Evolutionary conservation across 2,329 filamentous ascomycete species (phyloP).

Genomic region (Ophiostoma populinum): DNA sequence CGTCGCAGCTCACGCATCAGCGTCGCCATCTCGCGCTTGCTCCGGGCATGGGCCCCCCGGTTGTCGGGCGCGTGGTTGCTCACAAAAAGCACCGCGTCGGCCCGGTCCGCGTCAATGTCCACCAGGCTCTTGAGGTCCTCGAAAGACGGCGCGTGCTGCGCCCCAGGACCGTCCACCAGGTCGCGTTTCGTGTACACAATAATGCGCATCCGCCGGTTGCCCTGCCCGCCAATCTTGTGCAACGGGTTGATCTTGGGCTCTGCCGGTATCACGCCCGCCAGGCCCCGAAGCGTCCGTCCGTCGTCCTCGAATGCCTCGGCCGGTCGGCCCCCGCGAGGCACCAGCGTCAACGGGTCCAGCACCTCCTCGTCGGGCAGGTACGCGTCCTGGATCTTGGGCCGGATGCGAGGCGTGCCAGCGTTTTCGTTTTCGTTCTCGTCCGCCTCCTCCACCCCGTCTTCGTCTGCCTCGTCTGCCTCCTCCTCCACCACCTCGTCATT

Average conservation of each 20-base stretch:
- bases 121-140: slow-evolving; percentile 14
- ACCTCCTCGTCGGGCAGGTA: too few relatives aligned
- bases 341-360: too few relatives aligned
- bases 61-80: slow-evolving; percentile 24
- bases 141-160: background rate
- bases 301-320: too few relatives aligned
- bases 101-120: slow-evolving; percentile 25
- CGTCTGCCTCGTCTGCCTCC: background rate
- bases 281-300: slow-evolving; percentile 2
- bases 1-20: slow-evolving; percentile 32
- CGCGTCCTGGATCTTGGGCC: too few relatives aligned
- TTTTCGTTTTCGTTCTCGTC: background rate
- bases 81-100: slow-evolving; percentile 17
- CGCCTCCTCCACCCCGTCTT: background rate
- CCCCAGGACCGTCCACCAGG: slow-evolving; percentile 30
- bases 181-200: slow-evolving; percentile 88
- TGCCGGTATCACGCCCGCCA: slow-evolving; percentile 5
- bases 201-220: slow-evolving; percentile 30
- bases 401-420: too few relatives aligned
- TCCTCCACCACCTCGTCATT: background rate
- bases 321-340: too few relatives aligned
- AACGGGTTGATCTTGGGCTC: slow-evolving; percentile 31
- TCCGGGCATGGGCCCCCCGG: slow-evolving; percentile 21
- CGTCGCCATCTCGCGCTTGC: slow-evolving; percentile 14
- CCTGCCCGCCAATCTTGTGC: background rate